phyloP scores from a whole-genome alignment of 2,329 filamentous ascomycete species.

The Stromatinia cepivora region DNA sequence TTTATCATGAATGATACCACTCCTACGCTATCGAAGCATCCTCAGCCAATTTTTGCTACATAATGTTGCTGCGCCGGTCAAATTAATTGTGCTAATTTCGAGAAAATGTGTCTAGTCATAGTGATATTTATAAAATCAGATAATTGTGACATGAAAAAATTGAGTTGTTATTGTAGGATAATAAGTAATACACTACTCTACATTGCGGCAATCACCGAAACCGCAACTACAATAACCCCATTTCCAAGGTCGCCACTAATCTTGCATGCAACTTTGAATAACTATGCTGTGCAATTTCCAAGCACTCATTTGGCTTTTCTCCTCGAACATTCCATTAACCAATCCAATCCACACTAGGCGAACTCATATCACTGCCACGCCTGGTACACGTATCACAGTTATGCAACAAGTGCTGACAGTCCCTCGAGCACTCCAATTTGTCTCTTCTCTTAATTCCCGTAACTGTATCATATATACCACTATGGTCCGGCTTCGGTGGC shows the following conservation, averaged over 20 bases:
- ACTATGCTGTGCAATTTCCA: not conserved
- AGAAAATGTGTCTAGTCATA: not conserved
- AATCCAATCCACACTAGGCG: constrained; percentile 35
- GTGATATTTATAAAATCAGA: not conserved
- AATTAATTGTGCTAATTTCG: not conserved
- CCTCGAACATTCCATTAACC: constrained; percentile 19
- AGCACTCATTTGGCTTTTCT: not conserved
- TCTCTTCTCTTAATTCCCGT: constrained; percentile 22
- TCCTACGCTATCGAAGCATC: no score
- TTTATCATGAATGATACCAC: no score
- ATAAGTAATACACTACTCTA: not conserved
- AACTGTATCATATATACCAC: constrained; percentile 27
- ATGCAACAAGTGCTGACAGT: constrained; percentile 17
- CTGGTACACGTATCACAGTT: constrained; percentile 28
- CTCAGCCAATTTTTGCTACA: no score
- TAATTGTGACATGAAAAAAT: no score
- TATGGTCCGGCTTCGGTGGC: constrained; percentile 24
- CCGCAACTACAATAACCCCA: no score
- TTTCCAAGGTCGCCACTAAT: not conserved
- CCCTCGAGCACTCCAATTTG: not conserved
- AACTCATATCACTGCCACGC: constrained; percentile 21
- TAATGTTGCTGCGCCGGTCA: no score
- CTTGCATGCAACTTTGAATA: not conserved
- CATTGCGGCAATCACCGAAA: not conserved
- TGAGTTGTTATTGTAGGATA: not conserved